Base-by-base conservation (phyloP, 768 basidiomycete species). In the Suillus alpinus region DNA sequence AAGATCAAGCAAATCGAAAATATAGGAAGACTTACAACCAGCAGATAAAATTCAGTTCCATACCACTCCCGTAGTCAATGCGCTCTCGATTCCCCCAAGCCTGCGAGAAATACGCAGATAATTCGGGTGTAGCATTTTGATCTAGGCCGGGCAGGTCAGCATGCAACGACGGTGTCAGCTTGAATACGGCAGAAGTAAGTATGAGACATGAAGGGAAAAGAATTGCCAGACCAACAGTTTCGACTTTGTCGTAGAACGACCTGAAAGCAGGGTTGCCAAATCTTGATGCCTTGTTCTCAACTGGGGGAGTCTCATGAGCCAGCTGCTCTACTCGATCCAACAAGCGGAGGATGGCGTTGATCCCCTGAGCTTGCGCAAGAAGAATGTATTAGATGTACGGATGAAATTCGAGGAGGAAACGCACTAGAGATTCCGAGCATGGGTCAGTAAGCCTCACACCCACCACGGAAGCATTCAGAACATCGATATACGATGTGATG, bases 31-130 rank as follows among this genome's bases (percentile, higher is more conserved):
- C 93, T 65, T 71, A 97, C 95, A 98, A 70, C 95, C 95, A 98
- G 68, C 95, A 98, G 3, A 98, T 62, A 69, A 98, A 99, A 74
- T 98, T 96, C 47, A 98, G 81, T 70, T 99, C 97, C 96, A 98
- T 98, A 14, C 97, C 97, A 67, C 95, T 97, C n/a, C 97, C 97
- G 74, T 99, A 99, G 75, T 99, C 97, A 58, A 99, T 94, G 9
- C 97, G 80, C 52, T 89, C 85, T 32, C 90, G 79, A 72, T 91
- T 97, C 0, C 97, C 97, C 95, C 95, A 98, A 16, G 88, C 76
- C 69, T 95, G 92, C 40, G 80, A 76, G 68, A 98, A 90, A 71
- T 98, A 99, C 0, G 78, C 80, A 2, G 87, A 83, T 4, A 97
- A 73, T 69, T 98, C 96, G 5, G 78, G 69, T 4, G 86, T 80